Evolutionary conservation across 108 stramenopile species (phyloP).

Genomic region (Mediolabrus comicus): DNA sequence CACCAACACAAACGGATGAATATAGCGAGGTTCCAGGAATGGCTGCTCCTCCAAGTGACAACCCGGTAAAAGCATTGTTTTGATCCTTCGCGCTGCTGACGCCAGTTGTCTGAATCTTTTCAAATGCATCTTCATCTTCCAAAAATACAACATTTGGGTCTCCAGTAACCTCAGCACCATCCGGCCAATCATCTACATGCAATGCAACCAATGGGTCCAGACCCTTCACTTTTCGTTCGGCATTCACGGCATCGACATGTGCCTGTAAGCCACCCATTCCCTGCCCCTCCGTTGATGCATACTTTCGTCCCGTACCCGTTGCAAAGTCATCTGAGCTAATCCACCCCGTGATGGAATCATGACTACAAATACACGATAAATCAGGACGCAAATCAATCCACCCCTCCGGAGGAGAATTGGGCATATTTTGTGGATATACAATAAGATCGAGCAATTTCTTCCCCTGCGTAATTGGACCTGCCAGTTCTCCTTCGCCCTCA

Average conservation of each 20-base stretch:
- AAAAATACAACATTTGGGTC: constrained; percentile 69
- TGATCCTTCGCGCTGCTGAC: neutral
- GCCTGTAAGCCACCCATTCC: constrained; percentile 70
- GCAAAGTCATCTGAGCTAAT: constrained; percentile 50
- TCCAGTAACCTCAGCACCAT: constrained; percentile 51
- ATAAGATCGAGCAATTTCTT: constrained; percentile 73
- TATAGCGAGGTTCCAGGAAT: constrained; percentile 62
- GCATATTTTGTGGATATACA: constrained; percentile 85
- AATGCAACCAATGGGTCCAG: constrained; percentile 55
- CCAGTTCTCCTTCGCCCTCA: neutral
- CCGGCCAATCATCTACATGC: constrained; percentile 78
- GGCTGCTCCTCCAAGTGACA: constrained; percentile 54
- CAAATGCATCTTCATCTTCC: constrained; percentile 65
- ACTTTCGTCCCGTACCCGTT: constrained; percentile 48
- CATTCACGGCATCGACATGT: constrained; percentile 78
- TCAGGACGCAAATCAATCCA: constrained; percentile 71
- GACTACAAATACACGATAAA: constrained; percentile 68
- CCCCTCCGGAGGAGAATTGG: constrained; percentile 81
- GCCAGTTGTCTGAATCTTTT: constrained; percentile 8
- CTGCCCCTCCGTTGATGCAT: constrained; percentile 32
- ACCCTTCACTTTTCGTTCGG: constrained; percentile 52
- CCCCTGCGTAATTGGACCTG: constrained; percentile 22
- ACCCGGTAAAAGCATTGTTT: constrained; percentile 1
- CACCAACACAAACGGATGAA: constrained; percentile 82
- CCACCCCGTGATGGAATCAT: constrained; percentile 84